Evolutionary conservation across 2,329 filamentous ascomycete species (phyloP).

Genomic region (Trichoderma citrinoviride): DNA sequence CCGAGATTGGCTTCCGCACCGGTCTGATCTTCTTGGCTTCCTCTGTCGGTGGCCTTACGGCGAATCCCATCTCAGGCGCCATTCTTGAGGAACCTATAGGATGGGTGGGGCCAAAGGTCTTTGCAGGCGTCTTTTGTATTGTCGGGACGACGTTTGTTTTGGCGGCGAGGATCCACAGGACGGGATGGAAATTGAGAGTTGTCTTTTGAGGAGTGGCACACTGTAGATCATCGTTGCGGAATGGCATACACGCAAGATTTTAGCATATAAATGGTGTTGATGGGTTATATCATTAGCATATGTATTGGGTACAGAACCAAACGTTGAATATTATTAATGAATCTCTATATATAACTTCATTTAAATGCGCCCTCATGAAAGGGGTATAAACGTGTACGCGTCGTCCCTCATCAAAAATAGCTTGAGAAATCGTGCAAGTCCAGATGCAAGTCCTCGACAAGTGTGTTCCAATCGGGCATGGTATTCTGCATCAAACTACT

Average conservation of each 20-base stretch:
- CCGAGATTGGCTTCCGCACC: constrained; percentile 33
- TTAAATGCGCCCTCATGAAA: neutral
- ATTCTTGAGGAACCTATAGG: constrained; percentile 33
- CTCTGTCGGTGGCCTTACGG: constrained; percentile 54
- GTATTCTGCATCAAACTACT: constrained; percentile 16
- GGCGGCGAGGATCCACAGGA: constrained; percentile 28
- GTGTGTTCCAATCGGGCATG: constrained; percentile 21
- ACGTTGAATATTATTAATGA: neutral
- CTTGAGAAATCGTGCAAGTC: constrained; percentile 22
- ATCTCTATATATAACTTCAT: neutral
- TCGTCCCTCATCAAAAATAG: constrained; percentile 9
- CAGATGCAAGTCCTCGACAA: constrained; percentile 21
- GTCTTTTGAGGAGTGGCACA: constrained; percentile 27
- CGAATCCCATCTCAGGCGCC: constrained; percentile 55
- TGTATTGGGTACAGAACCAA: neutral
- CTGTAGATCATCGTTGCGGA: neutral
- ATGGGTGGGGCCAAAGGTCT: constrained; percentile 40
- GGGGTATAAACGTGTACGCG: neutral
- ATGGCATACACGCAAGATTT: neutral
- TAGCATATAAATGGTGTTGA: constrained; percentile 4
- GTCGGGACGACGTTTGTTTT: constrained; percentile 31
- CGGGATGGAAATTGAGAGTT: constrained; percentile 29
- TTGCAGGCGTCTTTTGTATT: constrained; percentile 35
- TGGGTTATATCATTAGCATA: neutral
- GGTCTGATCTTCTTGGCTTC: constrained; percentile 50